These are phyloP conservation scores for Vaucheria bursata DNA, from an alignment of 352 stramenopile species.

Conservation along the genomic window DNA sequence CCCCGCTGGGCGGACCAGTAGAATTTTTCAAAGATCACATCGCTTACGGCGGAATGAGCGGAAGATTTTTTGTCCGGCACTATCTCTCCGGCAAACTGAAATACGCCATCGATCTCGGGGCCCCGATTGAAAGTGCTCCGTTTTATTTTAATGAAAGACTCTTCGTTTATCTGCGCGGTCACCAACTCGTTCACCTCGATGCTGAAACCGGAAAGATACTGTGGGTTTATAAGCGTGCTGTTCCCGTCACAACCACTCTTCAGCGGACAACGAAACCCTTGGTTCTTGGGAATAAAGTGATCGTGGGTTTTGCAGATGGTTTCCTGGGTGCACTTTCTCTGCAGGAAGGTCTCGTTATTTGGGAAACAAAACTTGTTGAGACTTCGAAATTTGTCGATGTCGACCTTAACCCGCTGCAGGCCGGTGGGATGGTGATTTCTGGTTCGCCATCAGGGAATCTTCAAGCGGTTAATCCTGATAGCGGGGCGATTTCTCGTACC, in stretches of 20 bases:
- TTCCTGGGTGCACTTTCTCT: not conserved
- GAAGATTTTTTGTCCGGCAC: not conserved
- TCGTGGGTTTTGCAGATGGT: not conserved
- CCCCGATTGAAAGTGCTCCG: not conserved
- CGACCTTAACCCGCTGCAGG: not conserved
- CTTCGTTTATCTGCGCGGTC: not conserved
- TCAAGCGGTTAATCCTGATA: not conserved
- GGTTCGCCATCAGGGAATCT: not conserved
- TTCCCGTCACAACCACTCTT: not conserved
- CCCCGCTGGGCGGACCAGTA: not conserved
- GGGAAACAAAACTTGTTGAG: not conserved
- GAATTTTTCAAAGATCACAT: not conserved
- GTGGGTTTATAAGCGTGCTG: not conserved
- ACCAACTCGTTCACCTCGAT: not conserved
- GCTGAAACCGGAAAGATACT: not conserved
- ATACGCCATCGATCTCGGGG: slow-evolving; percentile 1
- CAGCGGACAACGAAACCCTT: not conserved
- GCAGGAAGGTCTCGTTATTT: not conserved
- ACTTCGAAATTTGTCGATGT: not conserved
- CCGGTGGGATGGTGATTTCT: not conserved
- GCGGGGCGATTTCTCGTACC: not conserved
- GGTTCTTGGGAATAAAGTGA: not conserved
- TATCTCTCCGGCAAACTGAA: not conserved
- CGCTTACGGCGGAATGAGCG: not conserved
- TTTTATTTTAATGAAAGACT: not conserved